phyloP scores from a whole-genome alignment of 495 filamentous ascomycete genomes.

The Neurospora sp. region DNA sequence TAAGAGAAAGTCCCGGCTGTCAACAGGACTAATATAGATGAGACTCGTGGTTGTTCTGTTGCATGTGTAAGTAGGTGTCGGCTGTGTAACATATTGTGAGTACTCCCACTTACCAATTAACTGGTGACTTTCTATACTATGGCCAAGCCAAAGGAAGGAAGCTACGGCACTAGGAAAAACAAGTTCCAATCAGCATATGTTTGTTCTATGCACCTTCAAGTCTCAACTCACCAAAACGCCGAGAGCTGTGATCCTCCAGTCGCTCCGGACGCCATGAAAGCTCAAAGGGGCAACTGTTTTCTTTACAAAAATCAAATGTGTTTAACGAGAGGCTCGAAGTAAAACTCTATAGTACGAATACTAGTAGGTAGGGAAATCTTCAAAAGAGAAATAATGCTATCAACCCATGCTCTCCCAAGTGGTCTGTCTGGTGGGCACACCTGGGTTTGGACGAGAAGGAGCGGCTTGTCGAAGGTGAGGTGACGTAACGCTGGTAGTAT shows the following conservation, averaged over 20 bases:
- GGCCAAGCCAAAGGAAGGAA: slow-evolving; percentile 35
- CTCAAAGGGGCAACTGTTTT: background rate
- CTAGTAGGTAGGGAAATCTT: background rate
- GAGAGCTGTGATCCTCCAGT: slow-evolving; percentile 26
- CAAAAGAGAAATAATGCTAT: background rate
- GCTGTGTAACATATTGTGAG: background rate
- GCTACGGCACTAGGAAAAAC: slow-evolving; percentile 26
- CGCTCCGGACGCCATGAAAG: slow-evolving; percentile 16
- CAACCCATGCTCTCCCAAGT: background rate
- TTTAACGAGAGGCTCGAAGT: background rate
- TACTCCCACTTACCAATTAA: slow-evolving; percentile 24
- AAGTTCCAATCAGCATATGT: background rate
- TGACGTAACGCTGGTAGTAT: background rate
- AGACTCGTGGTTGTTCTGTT: slow-evolving; percentile 34
- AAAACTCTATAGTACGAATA: background rate
- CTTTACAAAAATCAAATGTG: background rate
- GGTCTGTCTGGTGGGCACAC: background rate
- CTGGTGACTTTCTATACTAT: slow-evolving; percentile 34
- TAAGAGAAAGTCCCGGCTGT: slow-evolving; percentile 27
- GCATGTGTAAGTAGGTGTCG: slow-evolving; percentile 2
- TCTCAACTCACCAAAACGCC: slow-evolving; percentile 28
- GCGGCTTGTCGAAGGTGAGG: too few relatives aligned
- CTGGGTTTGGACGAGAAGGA: too few relatives aligned
- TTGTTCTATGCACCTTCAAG: background rate
- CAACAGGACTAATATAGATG: slow-evolving; percentile 25